phyloP scores from a whole-genome alignment of 75 land plant genomes.

The Chamaecyparis obtusa region DNA sequence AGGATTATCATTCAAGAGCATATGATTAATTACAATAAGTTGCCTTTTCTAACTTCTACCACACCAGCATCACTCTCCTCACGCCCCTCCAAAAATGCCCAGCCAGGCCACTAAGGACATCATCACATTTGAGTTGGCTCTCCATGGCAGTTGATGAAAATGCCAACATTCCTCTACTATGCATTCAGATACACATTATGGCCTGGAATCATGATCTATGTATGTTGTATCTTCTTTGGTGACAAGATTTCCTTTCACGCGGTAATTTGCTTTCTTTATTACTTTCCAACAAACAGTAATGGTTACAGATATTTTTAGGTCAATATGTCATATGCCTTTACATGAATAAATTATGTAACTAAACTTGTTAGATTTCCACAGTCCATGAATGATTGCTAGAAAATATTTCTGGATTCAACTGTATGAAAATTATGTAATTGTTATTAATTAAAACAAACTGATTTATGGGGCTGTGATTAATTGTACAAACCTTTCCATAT shows the following conservation, averaged over 20 bases:
- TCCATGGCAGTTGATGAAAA: not conserved
- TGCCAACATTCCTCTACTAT: not conserved
- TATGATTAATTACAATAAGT: not conserved
- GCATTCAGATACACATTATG: not conserved
- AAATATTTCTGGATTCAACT: no score
- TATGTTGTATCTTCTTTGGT: not conserved
- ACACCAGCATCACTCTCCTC: not conserved
- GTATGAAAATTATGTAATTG: no score
- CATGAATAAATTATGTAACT: not conserved
- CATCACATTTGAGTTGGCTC: no score
- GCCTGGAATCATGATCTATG: not conserved
- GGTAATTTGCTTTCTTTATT: not conserved
- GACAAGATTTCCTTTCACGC: not conserved
- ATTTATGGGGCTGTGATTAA: not conserved
- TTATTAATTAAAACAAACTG: not conserved
- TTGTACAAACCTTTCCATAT: not conserved
- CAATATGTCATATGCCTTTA: not conserved
- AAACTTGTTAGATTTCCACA: no score
- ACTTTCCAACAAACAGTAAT: no score
- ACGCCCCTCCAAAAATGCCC: not conserved
- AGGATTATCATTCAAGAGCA: not conserved
- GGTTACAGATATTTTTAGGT: no score
- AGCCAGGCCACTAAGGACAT: not conserved
- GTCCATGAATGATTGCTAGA: no score
- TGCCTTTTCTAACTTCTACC: not conserved